These are phyloP conservation scores for Fusarium robinianum DNA, from an alignment of 2,329 filamentous ascomycete species.

Conservation along the genomic window DNA sequence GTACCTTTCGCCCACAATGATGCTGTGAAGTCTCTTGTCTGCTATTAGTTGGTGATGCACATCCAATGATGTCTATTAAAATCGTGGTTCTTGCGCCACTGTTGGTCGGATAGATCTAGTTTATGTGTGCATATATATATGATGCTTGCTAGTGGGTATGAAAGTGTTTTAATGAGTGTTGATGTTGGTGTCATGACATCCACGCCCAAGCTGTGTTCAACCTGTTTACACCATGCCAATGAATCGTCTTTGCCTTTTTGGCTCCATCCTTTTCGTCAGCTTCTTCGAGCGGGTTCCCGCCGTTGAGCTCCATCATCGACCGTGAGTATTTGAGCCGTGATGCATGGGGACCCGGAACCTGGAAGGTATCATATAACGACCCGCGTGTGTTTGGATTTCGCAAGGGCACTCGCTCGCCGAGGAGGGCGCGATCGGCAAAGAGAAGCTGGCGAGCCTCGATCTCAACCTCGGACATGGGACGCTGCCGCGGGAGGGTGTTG, in stretches of 20 bases:
- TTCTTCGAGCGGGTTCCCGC: conserved; percentile 22
- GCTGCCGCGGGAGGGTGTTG: not conserved
- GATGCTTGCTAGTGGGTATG: too few species aligned
- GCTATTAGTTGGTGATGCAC: too few species aligned
- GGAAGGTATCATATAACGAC: conserved; percentile 35
- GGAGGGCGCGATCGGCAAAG: conserved; percentile 12
- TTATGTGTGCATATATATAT: too few species aligned
- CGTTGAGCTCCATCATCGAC: conserved; percentile 36
- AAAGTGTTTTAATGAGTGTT: not conserved
- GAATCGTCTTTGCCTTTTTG: conserved; percentile 33
- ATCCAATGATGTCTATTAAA: too few species aligned
- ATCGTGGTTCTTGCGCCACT: too few species aligned
- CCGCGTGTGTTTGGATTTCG: conserved; percentile 18
- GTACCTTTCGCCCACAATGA: conserved; percentile 17
- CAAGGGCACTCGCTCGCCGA: conserved; percentile 28
- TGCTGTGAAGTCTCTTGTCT: too few species aligned
- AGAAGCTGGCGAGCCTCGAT: conserved; percentile 25
- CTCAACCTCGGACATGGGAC: conserved; percentile 23
- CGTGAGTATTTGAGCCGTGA: conserved; percentile 27
- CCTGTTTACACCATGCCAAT: conserved; percentile 37
- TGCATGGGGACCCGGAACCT: conserved; percentile 26
- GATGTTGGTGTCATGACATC: conserved; percentile 34
- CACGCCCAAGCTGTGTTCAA: conserved; percentile 38
- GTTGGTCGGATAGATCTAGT: too few species aligned
- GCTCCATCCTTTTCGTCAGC: conserved; percentile 12